Evolutionary conservation across 306 rosid species (phyloP).

Genomic region (Cicer bijugum): DNA sequence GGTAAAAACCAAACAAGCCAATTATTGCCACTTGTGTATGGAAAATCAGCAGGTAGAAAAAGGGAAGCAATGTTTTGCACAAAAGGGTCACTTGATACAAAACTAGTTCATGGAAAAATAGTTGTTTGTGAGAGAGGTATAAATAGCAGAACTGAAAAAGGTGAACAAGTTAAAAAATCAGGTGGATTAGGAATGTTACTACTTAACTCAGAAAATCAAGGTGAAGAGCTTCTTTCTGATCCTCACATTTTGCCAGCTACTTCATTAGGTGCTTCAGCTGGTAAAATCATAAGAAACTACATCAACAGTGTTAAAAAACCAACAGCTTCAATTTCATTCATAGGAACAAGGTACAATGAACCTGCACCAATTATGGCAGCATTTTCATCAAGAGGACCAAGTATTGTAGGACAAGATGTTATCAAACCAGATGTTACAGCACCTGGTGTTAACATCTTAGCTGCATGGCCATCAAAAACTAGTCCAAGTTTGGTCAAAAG

Average conservation of each 20-base stretch:
- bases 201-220: slow-evolving; percentile 55
- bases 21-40: slow-evolving; percentile 59
- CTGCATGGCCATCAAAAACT: slow-evolving; percentile 69
- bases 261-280: slow-evolving; percentile 64
- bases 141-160: slow-evolving; percentile 55
- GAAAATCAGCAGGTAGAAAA: slow-evolving; percentile 54
- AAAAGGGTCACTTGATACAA: slow-evolving; percentile 50
- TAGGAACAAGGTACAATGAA: slow-evolving; percentile 61
- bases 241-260: slow-evolving; percentile 67
- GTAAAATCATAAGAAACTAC: slow-evolving; percentile 49
- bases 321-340: slow-evolving; percentile 57
- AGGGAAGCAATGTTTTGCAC: slow-evolving; percentile 54
- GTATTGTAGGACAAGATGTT: slow-evolving; percentile 50
- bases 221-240: slow-evolving; percentile 76
- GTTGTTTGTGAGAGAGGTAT: slow-evolving; percentile 69
- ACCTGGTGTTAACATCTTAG: slow-evolving; percentile 80
- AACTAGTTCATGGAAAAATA: slow-evolving; percentile 61
- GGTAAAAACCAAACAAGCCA: slow-evolving; percentile 52
- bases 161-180: slow-evolving; percentile 62
- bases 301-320: slow-evolving; percentile 36
- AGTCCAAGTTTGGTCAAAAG: slow-evolving; percentile 54
- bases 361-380: slow-evolving; percentile 69
- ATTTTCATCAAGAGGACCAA: slow-evolving; percentile 82
- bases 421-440: slow-evolving; percentile 82
- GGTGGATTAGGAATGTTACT: slow-evolving; percentile 73